Evolutionary conservation across 345 rosid species (phyloP).

Genomic region (Kernera saxatilis): DNA sequence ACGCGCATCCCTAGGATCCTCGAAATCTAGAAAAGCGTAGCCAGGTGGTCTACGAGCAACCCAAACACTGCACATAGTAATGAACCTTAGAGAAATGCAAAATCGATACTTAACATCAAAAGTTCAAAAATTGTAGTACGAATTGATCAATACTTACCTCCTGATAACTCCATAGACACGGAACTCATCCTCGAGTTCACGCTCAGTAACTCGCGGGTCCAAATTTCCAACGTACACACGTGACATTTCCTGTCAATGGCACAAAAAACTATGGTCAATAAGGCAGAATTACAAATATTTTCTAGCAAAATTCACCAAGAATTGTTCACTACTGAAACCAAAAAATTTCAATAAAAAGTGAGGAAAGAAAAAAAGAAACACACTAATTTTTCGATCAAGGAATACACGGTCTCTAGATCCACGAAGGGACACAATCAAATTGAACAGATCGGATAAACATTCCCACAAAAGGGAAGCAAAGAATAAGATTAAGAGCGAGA

Average conservation of each 20-base stretch:
- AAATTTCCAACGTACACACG: slow-evolving; percentile 78
- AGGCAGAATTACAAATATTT: neutral
- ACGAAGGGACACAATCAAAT: neutral
- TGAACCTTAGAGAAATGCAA: neutral
- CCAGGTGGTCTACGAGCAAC: slow-evolving; percentile 97
- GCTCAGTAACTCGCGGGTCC: slow-evolving; percentile 68
- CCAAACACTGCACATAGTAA: slow-evolving; percentile 60
- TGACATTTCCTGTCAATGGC: slow-evolving; percentile 44
- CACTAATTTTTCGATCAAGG: no score
- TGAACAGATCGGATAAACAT: neutral
- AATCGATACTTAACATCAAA: neutral
- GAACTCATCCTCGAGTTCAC: slow-evolving; percentile 78
- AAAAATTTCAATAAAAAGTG: neutral
- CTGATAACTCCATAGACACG: slow-evolving; percentile 58
- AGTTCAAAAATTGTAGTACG: neutral
- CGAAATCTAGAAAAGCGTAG: slow-evolving; percentile 84
- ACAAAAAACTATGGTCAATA: neutral
- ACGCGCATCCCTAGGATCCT: slow-evolving; percentile 73
- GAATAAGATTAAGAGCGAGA: neutral
- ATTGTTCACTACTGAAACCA: neutral
- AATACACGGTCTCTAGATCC: neutral
- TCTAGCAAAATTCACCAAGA: neutral
- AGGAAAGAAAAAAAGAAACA: neutral
- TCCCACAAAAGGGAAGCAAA: neutral
- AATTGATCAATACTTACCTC: slow-evolving; percentile 34